Evolutionary conservation across 1,284 basidiomycete species (phyloP).

Genomic region (Crepidotus sp.): DNA sequence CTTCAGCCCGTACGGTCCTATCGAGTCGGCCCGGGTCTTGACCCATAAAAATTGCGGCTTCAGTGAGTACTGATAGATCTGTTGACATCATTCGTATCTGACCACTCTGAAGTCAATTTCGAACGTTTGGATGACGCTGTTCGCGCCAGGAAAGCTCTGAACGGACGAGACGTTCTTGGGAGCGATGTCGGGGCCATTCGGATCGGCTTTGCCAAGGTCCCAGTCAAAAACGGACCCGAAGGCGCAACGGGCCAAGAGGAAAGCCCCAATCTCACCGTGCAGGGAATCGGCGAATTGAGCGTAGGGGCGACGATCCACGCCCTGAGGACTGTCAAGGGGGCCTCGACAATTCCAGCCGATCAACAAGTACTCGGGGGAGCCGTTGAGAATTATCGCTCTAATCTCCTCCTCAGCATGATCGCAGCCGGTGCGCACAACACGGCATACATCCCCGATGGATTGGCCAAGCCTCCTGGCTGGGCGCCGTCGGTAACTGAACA

Average conservation of each 20-base stretch:
- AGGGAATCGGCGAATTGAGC: constrained; percentile 72
- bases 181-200: constrained; percentile 93
- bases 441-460: constrained; percentile 42
- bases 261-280: constrained; percentile 53
- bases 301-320: constrained; percentile 81
- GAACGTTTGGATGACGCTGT: constrained; percentile 96
- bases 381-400: constrained; percentile 91
- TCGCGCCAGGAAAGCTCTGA: constrained; percentile 87
- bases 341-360: constrained; percentile 79
- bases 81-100: constrained; percentile 8
- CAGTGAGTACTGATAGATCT: constrained; percentile 42
- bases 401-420: constrained; percentile 84
- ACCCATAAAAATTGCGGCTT: constrained; percentile 97
- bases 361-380: constrained; percentile 85
- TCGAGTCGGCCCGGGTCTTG: constrained; percentile 91
- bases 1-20: constrained; percentile 94
- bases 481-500: constrained; percentile 74
- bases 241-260: constrained; percentile 53
- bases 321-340: constrained; percentile 78
- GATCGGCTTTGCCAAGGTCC: constrained; percentile 94
- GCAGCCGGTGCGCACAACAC: constrained; percentile 71
- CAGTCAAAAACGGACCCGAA: constrained; percentile 76
- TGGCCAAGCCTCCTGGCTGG: constrained; percentile 53
- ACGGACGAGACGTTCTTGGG: constrained; percentile 91
- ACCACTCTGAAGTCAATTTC: constrained; percentile 70